Evolutionary conservation across 148 eudicot genomes (phyloP).

Genomic region (Vaccinium myrtillus): DNA sequence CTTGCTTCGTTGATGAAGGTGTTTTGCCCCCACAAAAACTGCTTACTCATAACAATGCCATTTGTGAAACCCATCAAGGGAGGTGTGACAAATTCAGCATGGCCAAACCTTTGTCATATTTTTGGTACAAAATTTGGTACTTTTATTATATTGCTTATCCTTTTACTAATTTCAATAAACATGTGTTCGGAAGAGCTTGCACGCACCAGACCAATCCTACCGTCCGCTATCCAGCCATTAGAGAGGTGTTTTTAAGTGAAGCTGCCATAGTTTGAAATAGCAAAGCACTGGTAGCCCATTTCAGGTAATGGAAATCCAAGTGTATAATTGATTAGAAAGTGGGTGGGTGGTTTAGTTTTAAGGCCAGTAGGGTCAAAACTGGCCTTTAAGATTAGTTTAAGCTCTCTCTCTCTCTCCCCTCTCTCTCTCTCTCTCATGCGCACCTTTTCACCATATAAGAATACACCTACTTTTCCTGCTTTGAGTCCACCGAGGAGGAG

Average conservation of each 20-base stretch:
- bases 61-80: not conserved
- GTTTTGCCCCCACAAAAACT: not conserved
- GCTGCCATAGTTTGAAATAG: not conserved
- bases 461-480: not conserved
- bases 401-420: not conserved
- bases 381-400: not conserved
- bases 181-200: no score
- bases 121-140: not conserved
- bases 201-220: no score
- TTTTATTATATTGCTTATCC: no score
- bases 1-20: not conserved
- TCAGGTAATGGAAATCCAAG: not conserved
- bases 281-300: not conserved
- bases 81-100: not conserved
- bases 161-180: not conserved
- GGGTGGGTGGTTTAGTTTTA: not conserved
- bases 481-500: conserved; percentile 1
- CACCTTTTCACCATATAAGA: not conserved
- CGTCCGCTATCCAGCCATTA: no score
- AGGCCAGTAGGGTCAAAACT: not conserved
- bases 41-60: not conserved
- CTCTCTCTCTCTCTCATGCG: conserved; percentile 4
- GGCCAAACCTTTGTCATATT: not conserved
- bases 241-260: not conserved
- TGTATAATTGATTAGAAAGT: not conserved